phyloP scores from a whole-genome alignment of 495 filamentous ascomycete genomes.

The Hyphodiscus hymeniophilus region DNA sequence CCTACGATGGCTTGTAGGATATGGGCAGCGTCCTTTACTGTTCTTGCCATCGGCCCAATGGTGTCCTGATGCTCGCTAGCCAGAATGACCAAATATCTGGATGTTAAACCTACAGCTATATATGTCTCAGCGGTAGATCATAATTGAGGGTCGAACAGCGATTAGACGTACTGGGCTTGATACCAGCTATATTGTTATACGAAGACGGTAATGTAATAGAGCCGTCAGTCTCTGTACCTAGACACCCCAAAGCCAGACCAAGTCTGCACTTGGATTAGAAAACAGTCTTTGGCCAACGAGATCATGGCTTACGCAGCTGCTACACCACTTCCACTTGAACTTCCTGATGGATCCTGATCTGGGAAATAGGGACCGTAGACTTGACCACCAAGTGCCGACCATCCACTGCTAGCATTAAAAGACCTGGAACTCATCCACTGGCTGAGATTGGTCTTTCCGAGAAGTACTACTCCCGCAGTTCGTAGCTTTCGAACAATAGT shows the following conservation, averaged over 20 bases:
- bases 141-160: too few species aligned
- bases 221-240: constrained; percentile 3
- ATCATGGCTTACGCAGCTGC: too few species aligned
- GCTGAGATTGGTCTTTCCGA: constrained; percentile 56
- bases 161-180: constrained; percentile 1
- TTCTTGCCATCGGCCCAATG: constrained; percentile 55
- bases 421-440: constrained; percentile 32
- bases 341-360: constrained; percentile 2
- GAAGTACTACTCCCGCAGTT: constrained; percentile 54
- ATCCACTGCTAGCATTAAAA: constrained; percentile 29
- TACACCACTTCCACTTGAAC: constrained; percentile 4
- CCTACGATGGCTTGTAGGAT: constrained; percentile 58
- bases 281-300: not conserved
- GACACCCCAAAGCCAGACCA: constrained; percentile 1
- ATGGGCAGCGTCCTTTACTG: constrained; percentile 57
- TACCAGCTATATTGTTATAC: constrained; percentile 2
- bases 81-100: constrained; percentile 51
- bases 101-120: constrained; percentile 52
- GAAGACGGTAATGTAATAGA: not conserved
- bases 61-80: constrained; percentile 55
- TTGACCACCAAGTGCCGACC: constrained; percentile 35
- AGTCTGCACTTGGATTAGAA: not conserved
- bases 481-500: constrained; percentile 50
- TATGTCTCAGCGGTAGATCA: not conserved
- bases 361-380: constrained; percentile 30